Conservation (phyloP, 257 asterid genomes). For the Handroanthus guayacan region DNA sequence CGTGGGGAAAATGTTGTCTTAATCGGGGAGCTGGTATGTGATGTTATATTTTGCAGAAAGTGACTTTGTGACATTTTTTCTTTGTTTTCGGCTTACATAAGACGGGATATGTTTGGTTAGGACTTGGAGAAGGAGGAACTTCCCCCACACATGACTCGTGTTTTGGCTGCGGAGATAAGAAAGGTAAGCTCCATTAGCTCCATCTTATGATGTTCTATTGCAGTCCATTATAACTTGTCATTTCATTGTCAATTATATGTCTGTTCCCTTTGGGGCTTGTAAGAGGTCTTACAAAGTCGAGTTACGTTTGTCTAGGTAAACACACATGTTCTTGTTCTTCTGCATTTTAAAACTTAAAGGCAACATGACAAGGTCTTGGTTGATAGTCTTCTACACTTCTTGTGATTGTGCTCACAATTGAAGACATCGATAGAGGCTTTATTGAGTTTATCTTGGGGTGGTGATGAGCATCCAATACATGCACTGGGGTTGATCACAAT, state of each 20-base stretch:
- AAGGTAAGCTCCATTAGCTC: slow-evolving; percentile 61
- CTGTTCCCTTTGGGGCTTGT: background rate
- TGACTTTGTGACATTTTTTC: background rate
- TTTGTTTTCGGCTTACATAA: slow-evolving; percentile 9
- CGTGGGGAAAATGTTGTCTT: slow-evolving; percentile 98
- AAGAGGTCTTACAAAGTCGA: no score
- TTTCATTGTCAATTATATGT: background rate
- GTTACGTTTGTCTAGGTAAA: no score
- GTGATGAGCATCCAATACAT: no score
- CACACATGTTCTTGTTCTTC: no score
- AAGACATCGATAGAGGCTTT: no score
- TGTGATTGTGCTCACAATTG: no score
- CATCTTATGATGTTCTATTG: slow-evolving; percentile 19
- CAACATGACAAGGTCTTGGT: no score
- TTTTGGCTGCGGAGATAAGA: slow-evolving; percentile 77
- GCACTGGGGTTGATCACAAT: no score
- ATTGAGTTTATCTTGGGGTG: no score
- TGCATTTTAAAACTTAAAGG: no score
- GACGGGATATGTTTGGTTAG: slow-evolving; percentile 48
- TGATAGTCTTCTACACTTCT: no score
- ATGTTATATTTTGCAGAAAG: slow-evolving; percentile 11
- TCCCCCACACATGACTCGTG: slow-evolving; percentile 82
- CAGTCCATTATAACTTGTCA: background rate
- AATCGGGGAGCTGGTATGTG: slow-evolving; percentile 94
- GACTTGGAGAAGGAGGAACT: slow-evolving; percentile 88